Evolutionary conservation across 1,139 yeast species (phyloP), one percentile per base, ranked within the genome.

Genomic region (Yamadazyma triangularis): DNA sequence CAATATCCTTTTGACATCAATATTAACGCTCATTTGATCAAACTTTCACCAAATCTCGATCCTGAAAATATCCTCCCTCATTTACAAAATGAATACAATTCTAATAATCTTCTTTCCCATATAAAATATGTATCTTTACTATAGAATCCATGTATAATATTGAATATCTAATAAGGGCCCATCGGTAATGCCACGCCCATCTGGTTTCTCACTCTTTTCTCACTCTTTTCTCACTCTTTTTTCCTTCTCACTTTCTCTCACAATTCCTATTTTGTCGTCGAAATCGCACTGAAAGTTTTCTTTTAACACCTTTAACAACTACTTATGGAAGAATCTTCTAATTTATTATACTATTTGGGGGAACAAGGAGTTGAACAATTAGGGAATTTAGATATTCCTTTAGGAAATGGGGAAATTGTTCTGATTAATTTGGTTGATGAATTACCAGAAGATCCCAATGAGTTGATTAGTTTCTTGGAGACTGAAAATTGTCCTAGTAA

Each of bases 401-500:
- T 82, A 50, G 70, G 73, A 44, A 79, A 72, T 41, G 85, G 81
- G 31, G 87, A 82, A 54, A 76, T 82, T 42, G 91, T 82, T 38
- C 70, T 78, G 35, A 76, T 84, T 41, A 84, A 77, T 56, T 70
- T 70, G 36, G 63, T 66, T 26, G 75, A 74, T 27, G 97, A 89
- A 51, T 65, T 89, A 38, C 95, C 96, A 1, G 95, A 85, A 14
- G 95, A 88, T 52, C 84, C 95, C 4, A 71, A 77, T 32, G 97
- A 91, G 50, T 68, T 91, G 44, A 79, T 84, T 44, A 73, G 76
- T 24, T 72, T 91, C 41, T 65, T 91, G 42, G 81, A 82, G 39
- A 86, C 84, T 40, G 96, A 88, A 58, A 74, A 73, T 35, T 81
- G 93, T 39, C 79, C 77, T 21, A 68, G 74, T 31, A 79, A 80